These are phyloP conservation scores for Lepidium campestre DNA, from an alignment of 441 rosid genomes.

Conservation along the genomic window DNA sequence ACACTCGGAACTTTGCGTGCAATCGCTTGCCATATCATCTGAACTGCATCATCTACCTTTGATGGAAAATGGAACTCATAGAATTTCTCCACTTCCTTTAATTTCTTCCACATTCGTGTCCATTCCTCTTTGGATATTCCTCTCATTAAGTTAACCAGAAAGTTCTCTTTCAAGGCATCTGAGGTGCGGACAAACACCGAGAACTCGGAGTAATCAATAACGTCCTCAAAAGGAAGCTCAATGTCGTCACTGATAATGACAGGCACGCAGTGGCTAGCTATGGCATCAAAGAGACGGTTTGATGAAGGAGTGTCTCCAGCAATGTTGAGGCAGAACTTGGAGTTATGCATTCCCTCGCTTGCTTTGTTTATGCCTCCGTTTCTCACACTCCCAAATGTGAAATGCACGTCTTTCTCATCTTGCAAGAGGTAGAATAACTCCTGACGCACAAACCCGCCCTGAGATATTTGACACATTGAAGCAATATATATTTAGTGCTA, in stretches of 20 bases:
- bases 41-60: conserved; percentile 71
- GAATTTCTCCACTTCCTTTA: conserved; percentile 55
- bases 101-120: conserved; percentile 67
- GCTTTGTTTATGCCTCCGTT: conserved; percentile 70
- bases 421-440: conserved; percentile 76
- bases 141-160: conserved; percentile 58
- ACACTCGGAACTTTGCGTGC: conserved; percentile 71
- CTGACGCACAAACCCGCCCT: conserved; percentile 88
- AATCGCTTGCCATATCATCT: conserved; percentile 90
- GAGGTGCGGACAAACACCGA: conserved; percentile 74
- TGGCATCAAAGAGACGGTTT: conserved; percentile 90
- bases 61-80: conserved; percentile 79
- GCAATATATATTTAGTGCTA: not conserved
- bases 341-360: conserved; percentile 71
- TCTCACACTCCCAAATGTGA: conserved; percentile 78
- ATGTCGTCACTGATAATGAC: conserved; percentile 93
- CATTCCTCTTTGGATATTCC: conserved; percentile 70
- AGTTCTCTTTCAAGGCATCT: conserved; percentile 71
- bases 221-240: conserved; percentile 91
- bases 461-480: conserved; percentile 2
- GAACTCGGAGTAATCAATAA: conserved; percentile 86
- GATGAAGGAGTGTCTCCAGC: conserved; percentile 99
- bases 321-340: conserved; percentile 92
- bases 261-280: conserved; percentile 94
- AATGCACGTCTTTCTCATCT: conserved; percentile 86